These are phyloP conservation scores for Pichia rugopelliculosa DNA, from an alignment of 805 yeast genomes.

Conservation along the genomic window DNA sequence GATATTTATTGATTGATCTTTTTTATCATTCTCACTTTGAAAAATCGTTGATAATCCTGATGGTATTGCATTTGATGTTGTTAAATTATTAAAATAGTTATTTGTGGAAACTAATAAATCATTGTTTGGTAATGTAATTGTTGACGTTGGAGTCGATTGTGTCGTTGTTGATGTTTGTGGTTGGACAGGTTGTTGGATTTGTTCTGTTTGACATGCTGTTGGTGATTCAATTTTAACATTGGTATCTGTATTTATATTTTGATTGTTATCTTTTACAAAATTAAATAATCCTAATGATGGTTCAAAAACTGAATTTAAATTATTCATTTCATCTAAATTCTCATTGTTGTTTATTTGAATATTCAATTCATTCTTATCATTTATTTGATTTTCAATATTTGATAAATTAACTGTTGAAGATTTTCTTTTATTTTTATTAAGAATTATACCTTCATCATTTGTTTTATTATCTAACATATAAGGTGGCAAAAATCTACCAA, in stretches of 20 bases:
- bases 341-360: neutral
- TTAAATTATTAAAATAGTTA: slow-evolving; percentile 10
- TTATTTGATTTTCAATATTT: neutral
- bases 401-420: neutral
- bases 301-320: neutral
- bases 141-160: neutral
- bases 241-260: neutral
- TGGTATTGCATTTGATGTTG: slow-evolving; percentile 19
- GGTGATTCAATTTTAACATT: neutral
- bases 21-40: slow-evolving; percentile 15
- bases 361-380: too few relatives aligned
- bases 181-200: neutral
- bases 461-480: slow-evolving; percentile 42
- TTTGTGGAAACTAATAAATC: slow-evolving; percentile 4
- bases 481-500: slow-evolving; percentile 79
- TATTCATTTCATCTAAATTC: too few relatives aligned
- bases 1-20: neutral
- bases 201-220: neutral
- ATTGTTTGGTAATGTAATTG: neutral
- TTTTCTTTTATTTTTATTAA: neutral
- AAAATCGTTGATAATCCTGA: slow-evolving; percentile 27
- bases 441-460: too few relatives aligned
- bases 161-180: neutral
- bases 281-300: slow-evolving; percentile 7
- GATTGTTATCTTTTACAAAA: slow-evolving; percentile 1